Base-by-base conservation (phyloP, 192 early-diverging fungal species). In the Obelidium mucronatum region DNA sequence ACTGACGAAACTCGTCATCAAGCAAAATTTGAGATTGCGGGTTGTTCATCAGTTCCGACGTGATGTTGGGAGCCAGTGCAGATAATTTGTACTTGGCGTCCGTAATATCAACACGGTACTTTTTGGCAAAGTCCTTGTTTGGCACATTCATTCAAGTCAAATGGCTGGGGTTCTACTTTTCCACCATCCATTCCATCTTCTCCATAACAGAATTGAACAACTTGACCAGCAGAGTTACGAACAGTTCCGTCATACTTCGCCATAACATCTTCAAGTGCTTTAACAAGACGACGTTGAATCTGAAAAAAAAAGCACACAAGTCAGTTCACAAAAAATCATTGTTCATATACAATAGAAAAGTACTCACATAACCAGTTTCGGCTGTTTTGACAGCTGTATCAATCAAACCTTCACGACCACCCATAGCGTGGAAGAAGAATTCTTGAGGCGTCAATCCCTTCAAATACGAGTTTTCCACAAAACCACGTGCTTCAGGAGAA, bases 401-500 rank as follows among this genome's bases (percentile, higher is more conserved):
- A 78, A 97, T 98, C 82, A 99, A 84, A 85, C 97, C 97, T 90
- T 99, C 97, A 87, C 97, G 95, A 78, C 97, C 97, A 87, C 96
- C 96, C 96, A 98, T 98, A 26, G 96, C 95, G 82, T 99, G 97
- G 91, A 99, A 99, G 79, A 94, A 99, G 85, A 98, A 99, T 87
- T 99, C 97, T 77, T 95, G 94, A 24, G 97, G 97, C 24, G 94
- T 96, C 79, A 99, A 79, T 17, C 97, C 97, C 68, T 94, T 89
- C 36, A 96, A 82, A 75, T 94, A 96, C 28, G 92, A 94, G 77
- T 94, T 94, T 82, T 94, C 93, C 1, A 96, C 94, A 78, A 96
- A 96, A 28, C 94, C 94, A 65, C 93, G 86, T 77, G 87, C 88
- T 80, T 95, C 95, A 22, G 97, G 96, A 67, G 92, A 93, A 78